These are phyloP conservation scores for Colletotrichum tropicicola DNA, from an alignment of 2,329 filamentous ascomycete genomes.

Conservation along the genomic window DNA sequence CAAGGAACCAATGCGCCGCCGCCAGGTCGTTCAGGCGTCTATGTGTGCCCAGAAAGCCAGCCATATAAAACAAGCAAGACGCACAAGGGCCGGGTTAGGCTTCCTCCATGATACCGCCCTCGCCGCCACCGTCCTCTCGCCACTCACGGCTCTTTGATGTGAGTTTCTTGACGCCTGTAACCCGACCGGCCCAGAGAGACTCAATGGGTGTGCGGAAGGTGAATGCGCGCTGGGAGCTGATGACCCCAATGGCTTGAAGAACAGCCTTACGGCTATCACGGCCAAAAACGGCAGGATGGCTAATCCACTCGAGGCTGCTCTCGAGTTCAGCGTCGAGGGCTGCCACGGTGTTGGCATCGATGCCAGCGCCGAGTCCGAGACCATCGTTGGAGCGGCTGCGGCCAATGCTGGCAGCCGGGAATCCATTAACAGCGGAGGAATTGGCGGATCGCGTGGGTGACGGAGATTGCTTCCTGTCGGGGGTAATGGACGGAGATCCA, in stretches of 20 bases:
- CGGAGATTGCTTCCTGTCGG: slow-evolving; percentile 51
- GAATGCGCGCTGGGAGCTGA: slow-evolving; percentile 91
- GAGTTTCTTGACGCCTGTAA: slow-evolving; percentile 81
- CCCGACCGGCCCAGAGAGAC: slow-evolving; percentile 85
- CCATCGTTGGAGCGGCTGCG: slow-evolving; percentile 65
- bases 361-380: slow-evolving; percentile 73
- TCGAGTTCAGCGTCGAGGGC: slow-evolving; percentile 93
- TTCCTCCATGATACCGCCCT: slow-evolving; percentile 70
- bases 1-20: slow-evolving; percentile 24
- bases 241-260: slow-evolving; percentile 94
- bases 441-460: slow-evolving; percentile 49
- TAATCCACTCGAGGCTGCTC: slow-evolving; percentile 94
- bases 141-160: slow-evolving; percentile 89
- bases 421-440: slow-evolving; percentile 60
- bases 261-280: slow-evolving; percentile 95
- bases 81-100: slow-evolving; percentile 46
- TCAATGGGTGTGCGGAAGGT: slow-evolving; percentile 93
- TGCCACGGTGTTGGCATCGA: slow-evolving; percentile 82
- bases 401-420: slow-evolving; percentile 52
- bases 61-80: slow-evolving; percentile 23
- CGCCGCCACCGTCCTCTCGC: slow-evolving; percentile 86
- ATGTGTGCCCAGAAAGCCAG: slow-evolving; percentile 9
- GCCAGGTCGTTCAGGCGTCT: slow-evolving; percentile 1
- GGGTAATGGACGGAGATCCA: slow-evolving; percentile 55
- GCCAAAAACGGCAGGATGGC: slow-evolving; percentile 92